Percentiles rank a stretch among this genome's conserved stretches.
Evolutionary conservation across 75 land plant genomes (phyloP).

Genomic region (Gnetum montanum): DNA sequence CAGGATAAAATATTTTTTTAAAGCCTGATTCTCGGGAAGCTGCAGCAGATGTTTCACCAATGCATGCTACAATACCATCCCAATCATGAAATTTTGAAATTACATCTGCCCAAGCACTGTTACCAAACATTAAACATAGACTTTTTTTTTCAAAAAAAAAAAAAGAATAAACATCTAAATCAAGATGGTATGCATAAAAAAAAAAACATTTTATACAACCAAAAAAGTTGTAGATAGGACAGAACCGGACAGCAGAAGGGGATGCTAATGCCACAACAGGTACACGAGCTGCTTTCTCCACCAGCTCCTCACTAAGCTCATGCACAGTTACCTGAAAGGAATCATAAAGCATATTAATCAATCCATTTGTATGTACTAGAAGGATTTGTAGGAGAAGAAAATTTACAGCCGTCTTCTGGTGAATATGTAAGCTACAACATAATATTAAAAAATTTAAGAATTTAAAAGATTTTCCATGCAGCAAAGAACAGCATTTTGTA

Average conservation of each 20-base stretch:
- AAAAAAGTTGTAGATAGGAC: background rate
- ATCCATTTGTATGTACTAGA: background rate
- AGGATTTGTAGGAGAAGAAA: no score
- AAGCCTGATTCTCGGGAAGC: slow-evolving; percentile 82
- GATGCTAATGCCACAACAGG: slow-evolving; percentile 95
- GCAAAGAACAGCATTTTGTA: no score
- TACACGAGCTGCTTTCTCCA: slow-evolving; percentile 46
- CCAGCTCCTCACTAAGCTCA: slow-evolving; percentile 33
- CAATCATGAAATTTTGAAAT: slow-evolving; percentile 39
- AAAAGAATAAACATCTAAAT: background rate
- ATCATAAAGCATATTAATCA: no score
- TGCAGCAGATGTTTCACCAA: slow-evolving; percentile 88
- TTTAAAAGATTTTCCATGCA: no score
- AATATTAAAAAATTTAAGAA: no score
- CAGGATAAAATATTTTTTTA: slow-evolving; percentile 66
- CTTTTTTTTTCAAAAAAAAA: background rate
- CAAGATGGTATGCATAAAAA: background rate
- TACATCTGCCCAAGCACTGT: slow-evolving; percentile 82
- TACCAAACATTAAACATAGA: slow-evolving; percentile 1
- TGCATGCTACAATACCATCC: slow-evolving; percentile 84
- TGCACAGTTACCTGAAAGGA: slow-evolving; percentile 76
- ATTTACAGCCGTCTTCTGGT: no score
- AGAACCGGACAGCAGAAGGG: slow-evolving; percentile 82
- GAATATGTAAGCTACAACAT: no score
- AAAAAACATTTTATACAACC: background rate